Evolutionary conservation across 2,329 filamentous ascomycete species (phyloP).

Genomic region (Xylariaceae sp.): DNA sequence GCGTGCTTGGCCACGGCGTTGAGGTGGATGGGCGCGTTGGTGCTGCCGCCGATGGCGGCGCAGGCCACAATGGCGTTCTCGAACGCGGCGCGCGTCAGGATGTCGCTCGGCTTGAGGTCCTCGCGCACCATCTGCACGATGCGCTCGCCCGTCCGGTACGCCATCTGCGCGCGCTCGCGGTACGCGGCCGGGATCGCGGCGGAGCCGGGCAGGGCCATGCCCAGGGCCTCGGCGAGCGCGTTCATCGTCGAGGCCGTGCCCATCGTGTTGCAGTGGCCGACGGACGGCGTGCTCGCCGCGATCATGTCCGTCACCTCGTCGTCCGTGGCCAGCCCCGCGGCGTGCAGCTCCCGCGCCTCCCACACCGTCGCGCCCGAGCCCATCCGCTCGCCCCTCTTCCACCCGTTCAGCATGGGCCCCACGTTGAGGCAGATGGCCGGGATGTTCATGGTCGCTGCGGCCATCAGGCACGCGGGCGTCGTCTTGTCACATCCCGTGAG

Average conservation of each 20-base stretch:
- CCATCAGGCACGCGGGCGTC: constrained; percentile 46
- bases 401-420: constrained; percentile 48
- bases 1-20: constrained; percentile 50
- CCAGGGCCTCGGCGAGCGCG: constrained; percentile 45
- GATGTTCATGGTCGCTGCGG: constrained; percentile 46
- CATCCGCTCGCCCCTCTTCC: constrained; percentile 35
- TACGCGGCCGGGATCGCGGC: constrained; percentile 47
- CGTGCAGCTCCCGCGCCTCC: constrained; percentile 43
- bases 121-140: constrained; percentile 46
- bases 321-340: constrained; percentile 40
- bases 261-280: constrained; percentile 49
- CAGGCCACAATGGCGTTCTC: constrained; percentile 52
- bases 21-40: constrained; percentile 52
- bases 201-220: constrained; percentile 47
- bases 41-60: constrained; percentile 51
- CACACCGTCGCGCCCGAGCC: constrained; percentile 44
- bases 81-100: constrained; percentile 50
- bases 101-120: constrained; percentile 46
- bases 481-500: constrained; percentile 50
- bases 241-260: constrained; percentile 50
- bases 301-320: constrained; percentile 42
- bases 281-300: constrained; percentile 36
- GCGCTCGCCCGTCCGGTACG: constrained; percentile 42
- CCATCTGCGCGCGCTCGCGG: constrained; percentile 41
- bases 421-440: constrained; percentile 47